Evolutionary conservation across 2,329 filamentous ascomycete species (phyloP), one percentile per base, ranked within the genome.

Genomic region (Pochonia chlamydosporia): DNA sequence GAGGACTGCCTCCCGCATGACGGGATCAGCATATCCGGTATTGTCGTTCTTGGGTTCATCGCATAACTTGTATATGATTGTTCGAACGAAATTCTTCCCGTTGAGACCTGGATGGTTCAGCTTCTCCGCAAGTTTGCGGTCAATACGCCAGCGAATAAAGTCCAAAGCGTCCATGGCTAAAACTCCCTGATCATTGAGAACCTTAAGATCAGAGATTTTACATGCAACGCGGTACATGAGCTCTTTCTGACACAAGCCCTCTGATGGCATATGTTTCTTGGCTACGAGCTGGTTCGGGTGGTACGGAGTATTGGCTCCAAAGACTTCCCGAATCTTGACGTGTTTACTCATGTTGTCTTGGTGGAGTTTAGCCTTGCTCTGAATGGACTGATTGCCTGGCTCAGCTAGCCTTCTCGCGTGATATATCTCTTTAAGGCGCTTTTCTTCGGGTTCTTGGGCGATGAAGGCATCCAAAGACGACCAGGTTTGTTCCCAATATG

Each of bases 281-380:
- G 58, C 49, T 1, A 67, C 55, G 0, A 70, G 46, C 35, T 69
- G 67, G 36, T 70, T 70, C 0, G 67, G 67, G 36, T 70, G 68
- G 10, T 66, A 62, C 0, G 35, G 33, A 3, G 56, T 54, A 1
- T 51, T 43, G 0, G 48, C 44, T 0, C 63, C 60, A 42, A 70
- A 70, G 3, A 67, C 60, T 20, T 67, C 56, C 3, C 60, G 52
- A 20, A 67, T 65, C 30, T 64, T 65, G 4, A 54, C 53, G 16
- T 63, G 62, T 37, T 63, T 67, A 31, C 56, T 61, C 18, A 64
- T 59, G 6, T 63, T 66, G 39, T 66, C 60, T 9, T 51, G 47
- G 30, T 60, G 59, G 0, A 55, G 37, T 42, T 65, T 64, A 25
- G 50, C 25, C 3, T 40, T 46, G 3, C 49, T 45, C 3, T 39